These are phyloP conservation scores for Epichloe uncinata DNA, from an alignment of 2,329 filamentous ascomycete genomes.

Conservation along the genomic window DNA sequence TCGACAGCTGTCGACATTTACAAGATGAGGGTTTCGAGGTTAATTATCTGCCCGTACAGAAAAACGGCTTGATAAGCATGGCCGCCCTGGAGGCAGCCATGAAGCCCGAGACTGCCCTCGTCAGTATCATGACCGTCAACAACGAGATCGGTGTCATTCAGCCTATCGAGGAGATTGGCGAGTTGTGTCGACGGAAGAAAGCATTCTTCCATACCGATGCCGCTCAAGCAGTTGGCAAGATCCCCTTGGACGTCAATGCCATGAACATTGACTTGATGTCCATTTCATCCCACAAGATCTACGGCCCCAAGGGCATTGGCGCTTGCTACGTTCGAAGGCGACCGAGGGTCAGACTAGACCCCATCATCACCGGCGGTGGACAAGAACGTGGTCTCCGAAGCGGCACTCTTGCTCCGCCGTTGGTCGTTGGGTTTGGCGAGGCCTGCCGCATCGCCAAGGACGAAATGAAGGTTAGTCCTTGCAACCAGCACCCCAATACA, in stretches of 20 bases:
- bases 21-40: conserved; percentile 95
- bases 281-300: conserved; percentile 97
- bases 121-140: conserved; percentile 98
- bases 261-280: conserved; percentile 99
- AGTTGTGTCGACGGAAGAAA: conserved; percentile 80
- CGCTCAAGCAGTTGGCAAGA: conserved; percentile 97
- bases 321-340: conserved; percentile 91
- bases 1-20: conserved; percentile 92
- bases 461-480: conserved; percentile 68
- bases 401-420: conserved; percentile 78
- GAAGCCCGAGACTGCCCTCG: conserved; percentile 76
- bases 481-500: background rate
- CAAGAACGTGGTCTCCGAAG: conserved; percentile 92
- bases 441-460: conserved; percentile 84
- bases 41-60: conserved; percentile 88
- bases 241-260: conserved; percentile 88
- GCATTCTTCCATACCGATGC: conserved; percentile 97
- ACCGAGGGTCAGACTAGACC: conserved; percentile 85
- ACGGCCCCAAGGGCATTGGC: conserved; percentile 92
- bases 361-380: conserved; percentile 89
- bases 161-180: conserved; percentile 84
- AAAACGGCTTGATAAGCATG: conserved; percentile 74
- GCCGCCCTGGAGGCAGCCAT: conserved; percentile 78
- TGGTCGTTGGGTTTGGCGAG: conserved; percentile 89
- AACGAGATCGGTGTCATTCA: conserved; percentile 99